A percentile compares a stretch with the other conserved stretches of the same genome.
Conservation (phyloP, 306 rosid genomes). For the Bauhinia variegata region DNA sequence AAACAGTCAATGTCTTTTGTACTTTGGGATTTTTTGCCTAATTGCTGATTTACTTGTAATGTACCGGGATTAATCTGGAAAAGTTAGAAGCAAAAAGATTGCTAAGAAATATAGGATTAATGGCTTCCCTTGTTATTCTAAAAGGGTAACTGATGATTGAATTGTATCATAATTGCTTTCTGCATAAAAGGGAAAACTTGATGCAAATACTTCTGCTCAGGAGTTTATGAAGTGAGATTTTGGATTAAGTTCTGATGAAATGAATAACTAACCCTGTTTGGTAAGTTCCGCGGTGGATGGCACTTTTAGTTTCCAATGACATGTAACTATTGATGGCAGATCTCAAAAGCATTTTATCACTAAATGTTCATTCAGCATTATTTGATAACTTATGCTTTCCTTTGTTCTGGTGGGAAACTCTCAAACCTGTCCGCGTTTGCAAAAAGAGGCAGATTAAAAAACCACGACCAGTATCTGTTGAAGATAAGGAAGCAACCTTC, state of each 20-base stretch:
- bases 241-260: not conserved
- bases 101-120: conserved; percentile 1
- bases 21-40: conserved; percentile 9
- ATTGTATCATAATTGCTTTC: no score
- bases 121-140: no score
- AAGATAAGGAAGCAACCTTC: conserved; percentile 75
- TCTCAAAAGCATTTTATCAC: conserved; percentile 2
- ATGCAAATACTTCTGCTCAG: not conserved
- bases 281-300: not conserved
- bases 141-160: no score
- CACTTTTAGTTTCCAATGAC: conserved; percentile 4
- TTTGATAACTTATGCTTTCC: not conserved
- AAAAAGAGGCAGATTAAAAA: conserved; percentile 81
- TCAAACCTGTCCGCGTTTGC: conserved; percentile 30
- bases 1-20: not conserved
- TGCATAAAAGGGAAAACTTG: not conserved
- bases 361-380: not conserved
- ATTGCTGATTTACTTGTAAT: not conserved
- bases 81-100: conserved; percentile 5
- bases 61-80: not conserved
- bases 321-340: conserved; percentile 15
- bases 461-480: conserved; percentile 71
- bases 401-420: conserved; percentile 24
- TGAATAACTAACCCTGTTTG: not conserved
- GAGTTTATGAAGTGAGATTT: not conserved